These are phyloP conservation scores for Macrophomina tecta DNA, from an alignment of 2,329 filamentous ascomycete genomes.

Conservation along the genomic window DNA sequence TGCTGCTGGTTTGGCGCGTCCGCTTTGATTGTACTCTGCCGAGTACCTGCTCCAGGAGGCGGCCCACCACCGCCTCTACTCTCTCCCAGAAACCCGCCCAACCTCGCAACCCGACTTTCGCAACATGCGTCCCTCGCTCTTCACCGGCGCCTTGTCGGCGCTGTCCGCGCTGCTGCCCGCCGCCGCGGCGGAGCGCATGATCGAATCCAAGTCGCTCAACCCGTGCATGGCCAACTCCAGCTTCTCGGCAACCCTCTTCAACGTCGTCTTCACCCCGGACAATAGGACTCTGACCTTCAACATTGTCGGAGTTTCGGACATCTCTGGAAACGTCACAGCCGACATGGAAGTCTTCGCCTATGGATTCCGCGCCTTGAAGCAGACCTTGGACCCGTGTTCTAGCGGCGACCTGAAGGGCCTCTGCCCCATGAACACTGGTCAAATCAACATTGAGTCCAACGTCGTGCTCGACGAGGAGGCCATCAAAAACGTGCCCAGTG, in stretches of 20 bases:
- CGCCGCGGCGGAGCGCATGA: conserved; percentile 63
- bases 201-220: conserved; percentile 83
- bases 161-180: conserved; percentile 25
- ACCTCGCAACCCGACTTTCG: conserved; percentile 1
- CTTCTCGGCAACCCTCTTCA: conserved; percentile 89
- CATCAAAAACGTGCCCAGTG: conserved; percentile 71
- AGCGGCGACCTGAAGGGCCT: conserved; percentile 70
- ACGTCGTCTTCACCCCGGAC: conserved; percentile 77
- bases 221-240: conserved; percentile 83
- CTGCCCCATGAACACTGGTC: conserved; percentile 88
- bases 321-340: conserved; percentile 81
- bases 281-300: conserved; percentile 76
- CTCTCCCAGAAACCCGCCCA: neutral
- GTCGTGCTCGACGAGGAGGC: conserved; percentile 63
- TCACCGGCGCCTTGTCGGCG: conserved; percentile 22
- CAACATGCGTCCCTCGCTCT: conserved; percentile 22
- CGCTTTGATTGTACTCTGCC: conserved; percentile 26
- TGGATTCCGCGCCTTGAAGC: conserved; percentile 73
- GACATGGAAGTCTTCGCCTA: conserved; percentile 80
- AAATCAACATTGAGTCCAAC: conserved; percentile 78
- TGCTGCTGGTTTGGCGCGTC: conserved; percentile 27
- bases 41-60: conserved; percentile 27
- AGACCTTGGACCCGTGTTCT: conserved; percentile 77
- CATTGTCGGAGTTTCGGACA: conserved; percentile 81
- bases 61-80: conserved; percentile 19